A percentile compares a stretch with the other conserved stretches of the same genome.
Evolutionary conservation across 306 rosid genomes (phyloP).

Genomic region (Prunus mume): DNA sequence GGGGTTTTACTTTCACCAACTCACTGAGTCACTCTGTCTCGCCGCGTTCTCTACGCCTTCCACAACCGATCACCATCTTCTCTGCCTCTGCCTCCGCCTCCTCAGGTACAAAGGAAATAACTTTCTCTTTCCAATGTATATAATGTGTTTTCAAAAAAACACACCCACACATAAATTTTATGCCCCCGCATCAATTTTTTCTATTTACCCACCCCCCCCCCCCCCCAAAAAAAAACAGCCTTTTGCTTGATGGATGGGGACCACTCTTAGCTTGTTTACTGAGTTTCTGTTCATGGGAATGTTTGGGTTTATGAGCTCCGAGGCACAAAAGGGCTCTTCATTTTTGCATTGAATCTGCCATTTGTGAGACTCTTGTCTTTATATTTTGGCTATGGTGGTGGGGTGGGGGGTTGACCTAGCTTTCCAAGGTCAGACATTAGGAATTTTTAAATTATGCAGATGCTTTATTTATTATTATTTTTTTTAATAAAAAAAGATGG

Average conservation of each 20-base stretch:
- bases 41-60: no score
- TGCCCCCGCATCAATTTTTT: no score
- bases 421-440: slow-evolving; percentile 33
- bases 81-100: slow-evolving; percentile 19
- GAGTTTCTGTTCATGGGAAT: slow-evolving; percentile 38
- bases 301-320: slow-evolving; percentile 43
- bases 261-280: slow-evolving; percentile 25
- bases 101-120: slow-evolving; percentile 41
- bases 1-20: no score
- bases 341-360: background rate
- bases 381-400: slow-evolving; percentile 49
- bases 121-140: slow-evolving; percentile 17
- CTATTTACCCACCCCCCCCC: no score
- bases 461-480: no score
- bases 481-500: no score
- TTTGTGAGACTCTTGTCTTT: slow-evolving; percentile 10
- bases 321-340: slow-evolving; percentile 17
- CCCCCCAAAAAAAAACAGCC: background rate
- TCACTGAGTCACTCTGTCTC: no score
- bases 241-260: background rate
- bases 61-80: slow-evolving; percentile 42
- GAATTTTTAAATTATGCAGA: background rate
- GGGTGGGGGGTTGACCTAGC: slow-evolving; percentile 67
- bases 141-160: no score
- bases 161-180: no score